Base-by-base conservation (phyloP, 768 basidiomycete genomes). In the Galerina marginata region DNA sequence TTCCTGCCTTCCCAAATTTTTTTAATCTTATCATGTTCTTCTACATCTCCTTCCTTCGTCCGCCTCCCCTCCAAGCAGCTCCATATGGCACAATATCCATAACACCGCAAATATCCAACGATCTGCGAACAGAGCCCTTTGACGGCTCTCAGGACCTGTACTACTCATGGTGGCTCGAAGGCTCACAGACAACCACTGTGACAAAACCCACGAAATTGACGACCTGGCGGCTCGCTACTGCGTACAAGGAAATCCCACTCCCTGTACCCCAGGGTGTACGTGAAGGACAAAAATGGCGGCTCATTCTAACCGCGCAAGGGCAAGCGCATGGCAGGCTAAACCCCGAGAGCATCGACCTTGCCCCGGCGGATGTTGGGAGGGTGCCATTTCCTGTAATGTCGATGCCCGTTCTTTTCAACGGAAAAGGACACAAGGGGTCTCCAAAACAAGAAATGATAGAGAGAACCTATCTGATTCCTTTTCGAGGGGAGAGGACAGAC, bases 41-140 rank as follows among this genome's bases (percentile, higher is more conserved):
- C 80, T 96, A 96, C 75, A 71, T 96, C 43, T 95, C 92, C 26
- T 96, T 96, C 71, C 85, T 96, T 14, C 89, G 93, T 46, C 93
- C 95, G 10, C 95, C 93, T 3, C 92, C 93, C 3, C 65, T 76
- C 3, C 81, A 82, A 51, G 77, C 80, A 0, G 69, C 79, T 6
- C 75, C 80, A 2, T 71, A 76, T 9, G 75, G 75, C 0, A 65
- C 77, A 10, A 74, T 95, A 51, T 72, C 77, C 11, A 83, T 96
- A 53, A 93, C 88, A 2, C 93, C 92, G 0, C 94, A 96, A 72
- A 85, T 97, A 60, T 86, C 89, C 33, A 96, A 97, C 71, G 95
- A 96, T 66, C 82, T 96, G 23, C 84, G 95, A 36, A 96, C 95
- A 37, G 94, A 95, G 70, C 75, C 81, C 1, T 86, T 80, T 66